A percentile compares a stretch with the other conserved stretches of the same genome.
These are phyloP conservation scores for Metschnikowia picachoensis DNA, from an alignment of 805 yeast species.

Conservation along the genomic window DNA sequence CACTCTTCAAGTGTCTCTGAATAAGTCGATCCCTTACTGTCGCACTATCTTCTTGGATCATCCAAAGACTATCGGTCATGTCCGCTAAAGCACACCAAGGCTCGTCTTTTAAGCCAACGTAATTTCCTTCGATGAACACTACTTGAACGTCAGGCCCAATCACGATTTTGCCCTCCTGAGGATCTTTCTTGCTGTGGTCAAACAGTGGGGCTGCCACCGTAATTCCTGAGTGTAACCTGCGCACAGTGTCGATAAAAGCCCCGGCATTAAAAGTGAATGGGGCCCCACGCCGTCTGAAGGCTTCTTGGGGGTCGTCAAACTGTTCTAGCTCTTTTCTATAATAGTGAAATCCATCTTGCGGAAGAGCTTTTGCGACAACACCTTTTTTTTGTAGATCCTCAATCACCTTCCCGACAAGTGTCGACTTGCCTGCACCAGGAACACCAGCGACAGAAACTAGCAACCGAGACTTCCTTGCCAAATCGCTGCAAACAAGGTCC, in stretches of 20 bases:
- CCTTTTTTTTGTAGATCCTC: conserved; percentile 17
- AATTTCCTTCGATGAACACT: conserved; percentile 72
- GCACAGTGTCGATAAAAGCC: conserved; percentile 24
- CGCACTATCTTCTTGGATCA: conserved; percentile 44
- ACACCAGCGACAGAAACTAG: conserved; percentile 64
- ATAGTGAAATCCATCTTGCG: conserved; percentile 42
- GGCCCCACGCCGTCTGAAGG: conserved; percentile 71
- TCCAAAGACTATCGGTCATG: conserved; percentile 45
- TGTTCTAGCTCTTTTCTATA: conserved; percentile 28
- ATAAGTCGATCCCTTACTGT: conserved; percentile 58
- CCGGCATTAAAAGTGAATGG: conserved; percentile 78
- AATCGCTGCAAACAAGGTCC: conserved; percentile 3
- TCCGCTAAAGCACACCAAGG: conserved; percentile 54
- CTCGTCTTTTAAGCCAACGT: conserved; percentile 54
- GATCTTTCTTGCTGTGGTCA: conserved; percentile 73
- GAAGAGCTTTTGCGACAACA: conserved; percentile 23
- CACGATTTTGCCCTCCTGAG: conserved; percentile 49
- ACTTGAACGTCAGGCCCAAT: conserved; percentile 48
- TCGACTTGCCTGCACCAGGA: conserved; percentile 86
- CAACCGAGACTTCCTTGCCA: conserved; percentile 31
- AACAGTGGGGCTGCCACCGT: conserved; percentile 61
- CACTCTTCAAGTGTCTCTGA: conserved; percentile 59
- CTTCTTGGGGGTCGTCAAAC: conserved; percentile 53
- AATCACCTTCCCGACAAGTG: conserved; percentile 52
- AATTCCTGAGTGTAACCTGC: conserved; percentile 22